phyloP scores from a whole-genome alignment of 1,284 basidiomycete genomes.

The Microbotryum intermedium region DNA sequence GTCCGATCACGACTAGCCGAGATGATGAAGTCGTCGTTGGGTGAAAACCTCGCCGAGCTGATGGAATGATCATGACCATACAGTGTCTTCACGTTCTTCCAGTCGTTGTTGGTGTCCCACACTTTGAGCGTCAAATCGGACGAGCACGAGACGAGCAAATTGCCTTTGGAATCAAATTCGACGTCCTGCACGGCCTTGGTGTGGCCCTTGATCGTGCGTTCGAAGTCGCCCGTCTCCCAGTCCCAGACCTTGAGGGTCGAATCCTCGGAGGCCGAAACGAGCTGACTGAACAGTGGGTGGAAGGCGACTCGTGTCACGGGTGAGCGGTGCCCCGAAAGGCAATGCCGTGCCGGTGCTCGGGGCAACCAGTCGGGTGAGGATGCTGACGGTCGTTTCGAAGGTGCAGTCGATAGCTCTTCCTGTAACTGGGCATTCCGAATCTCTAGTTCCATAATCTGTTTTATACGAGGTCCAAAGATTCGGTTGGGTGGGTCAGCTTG shows the following conservation, averaged over 20 bases:
- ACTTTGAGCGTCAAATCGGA: slow-evolving; percentile 83
- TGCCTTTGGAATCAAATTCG: slow-evolving; percentile 78
- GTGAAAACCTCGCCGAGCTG: slow-evolving; percentile 72
- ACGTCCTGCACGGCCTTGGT: slow-evolving; percentile 80
- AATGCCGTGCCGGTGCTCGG: slow-evolving; percentile 65
- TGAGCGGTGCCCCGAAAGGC: slow-evolving; percentile 68
- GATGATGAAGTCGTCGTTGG: slow-evolving; percentile 70
- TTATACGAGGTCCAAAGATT: background rate
- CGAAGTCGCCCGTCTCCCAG: slow-evolving; percentile 89
- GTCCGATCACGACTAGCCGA: slow-evolving; percentile 79
- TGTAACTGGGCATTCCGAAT: slow-evolving; percentile 62
- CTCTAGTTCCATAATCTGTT: slow-evolving; percentile 80
- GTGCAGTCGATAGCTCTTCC: slow-evolving; percentile 56
- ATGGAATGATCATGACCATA: slow-evolving; percentile 87
- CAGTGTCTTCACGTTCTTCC: slow-evolving; percentile 77
- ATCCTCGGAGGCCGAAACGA: slow-evolving; percentile 80
- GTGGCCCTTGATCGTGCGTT: slow-evolving; percentile 83
- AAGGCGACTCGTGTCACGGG: slow-evolving; percentile 71
- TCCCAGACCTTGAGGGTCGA: slow-evolving; percentile 87
- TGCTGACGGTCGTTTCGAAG: slow-evolving; percentile 54
- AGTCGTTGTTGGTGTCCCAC: slow-evolving; percentile 82
- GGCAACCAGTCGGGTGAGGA: slow-evolving; percentile 72
- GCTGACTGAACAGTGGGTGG: slow-evolving; percentile 72
- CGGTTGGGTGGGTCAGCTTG: background rate
- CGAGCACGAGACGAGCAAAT: slow-evolving; percentile 73